Evolutionary conservation across 768 basidiomycete genomes (phyloP).

Genomic region (Rubroboletus satanas): DNA sequence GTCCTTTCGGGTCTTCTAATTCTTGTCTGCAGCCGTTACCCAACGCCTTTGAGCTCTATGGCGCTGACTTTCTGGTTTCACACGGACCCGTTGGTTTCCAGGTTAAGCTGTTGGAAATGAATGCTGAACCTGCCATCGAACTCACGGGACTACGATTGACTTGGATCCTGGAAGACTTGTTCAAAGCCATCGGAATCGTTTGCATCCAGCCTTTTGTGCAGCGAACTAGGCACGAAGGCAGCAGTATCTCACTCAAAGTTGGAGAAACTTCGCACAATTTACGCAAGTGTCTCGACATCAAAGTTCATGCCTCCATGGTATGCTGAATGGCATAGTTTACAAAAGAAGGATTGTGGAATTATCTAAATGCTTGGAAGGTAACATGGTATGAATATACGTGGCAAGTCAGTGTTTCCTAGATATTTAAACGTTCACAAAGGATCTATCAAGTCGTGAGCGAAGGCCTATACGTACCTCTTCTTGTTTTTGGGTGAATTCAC

Average conservation of each 20-base stretch:
- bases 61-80: conserved; percentile 85
- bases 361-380: neutral
- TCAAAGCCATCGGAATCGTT: conserved; percentile 61
- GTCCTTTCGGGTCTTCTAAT: neutral
- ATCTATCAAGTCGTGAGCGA: neutral
- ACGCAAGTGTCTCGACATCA: conserved; percentile 63
- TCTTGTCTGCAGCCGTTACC: conserved; percentile 57
- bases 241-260: conserved; percentile 40
- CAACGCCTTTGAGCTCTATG: conserved; percentile 94
- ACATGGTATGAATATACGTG: neutral
- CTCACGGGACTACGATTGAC: conserved; percentile 80
- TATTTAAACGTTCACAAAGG: neutral
- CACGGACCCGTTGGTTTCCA: conserved; percentile 42
- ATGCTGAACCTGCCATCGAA: conserved; percentile 94
- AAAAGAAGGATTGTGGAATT: neutral
- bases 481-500: conserved; percentile 1
- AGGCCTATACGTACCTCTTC: conserved; percentile 7
- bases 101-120: conserved; percentile 83
- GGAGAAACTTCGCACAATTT: conserved; percentile 54
- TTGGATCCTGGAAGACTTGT: conserved; percentile 80
- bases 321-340: conserved; percentile 1
- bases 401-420: conserved; percentile 10
- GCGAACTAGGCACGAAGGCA: conserved; percentile 1
- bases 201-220: conserved; percentile 63
- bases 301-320: conserved; percentile 36